Evolutionary conservation across 352 stramenopile genomes (phyloP), one percentile per base, ranked within the genome.

Genomic region (Poterioochromonas sp.): DNA sequence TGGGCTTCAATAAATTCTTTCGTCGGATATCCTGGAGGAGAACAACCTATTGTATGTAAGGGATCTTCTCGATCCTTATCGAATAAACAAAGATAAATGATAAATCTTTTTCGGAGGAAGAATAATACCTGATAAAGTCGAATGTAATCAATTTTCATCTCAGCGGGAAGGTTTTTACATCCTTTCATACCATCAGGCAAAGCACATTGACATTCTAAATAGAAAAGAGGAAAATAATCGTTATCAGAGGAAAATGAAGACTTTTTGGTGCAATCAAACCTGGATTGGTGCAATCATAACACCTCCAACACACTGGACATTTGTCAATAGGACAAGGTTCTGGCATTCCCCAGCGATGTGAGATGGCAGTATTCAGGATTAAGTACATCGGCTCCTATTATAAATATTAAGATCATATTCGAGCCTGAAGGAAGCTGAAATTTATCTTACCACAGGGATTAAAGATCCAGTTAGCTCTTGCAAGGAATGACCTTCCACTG

Each of bases 361-460:
- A 94, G 40, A 97, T 80, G 0, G 93, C 93, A 35, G 94, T 93
- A 84, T 97, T 97, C 68, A 97, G 82, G 74, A 97, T 87, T 78
- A 97, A 84, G 83, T 96, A 96, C 84, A 91, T 92, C 8, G 93
- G 92, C 80, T 97, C 93, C 53, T 92, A 83, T 43, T 44, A 44
- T 49, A 49, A 26, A 49, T 26, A 26, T 44, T 44, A 49, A 41
- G 8, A 49, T 58, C 15, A 26, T 58, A 15, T 26, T 15, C 47
- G 47, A 58, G 47, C 15, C 47, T 26, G 47, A 26, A 15, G 47
- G 47, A 15, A 58, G n/a, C n/a, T n/a, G n/a, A n/a, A n/a, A n/a
- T n/a, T n/a, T n/a, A n/a, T 35, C 26, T 35, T 63, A 63, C 53
- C 53, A 8, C 18, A 32, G 85, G 88, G 79, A 91, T 88, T 76